A percentile compares a stretch with the other conserved stretches of the same genome.
phyloP scores from a whole-genome alignment of 495 filamentous ascomycete genomes.

The Articulospora tetracladia region DNA sequence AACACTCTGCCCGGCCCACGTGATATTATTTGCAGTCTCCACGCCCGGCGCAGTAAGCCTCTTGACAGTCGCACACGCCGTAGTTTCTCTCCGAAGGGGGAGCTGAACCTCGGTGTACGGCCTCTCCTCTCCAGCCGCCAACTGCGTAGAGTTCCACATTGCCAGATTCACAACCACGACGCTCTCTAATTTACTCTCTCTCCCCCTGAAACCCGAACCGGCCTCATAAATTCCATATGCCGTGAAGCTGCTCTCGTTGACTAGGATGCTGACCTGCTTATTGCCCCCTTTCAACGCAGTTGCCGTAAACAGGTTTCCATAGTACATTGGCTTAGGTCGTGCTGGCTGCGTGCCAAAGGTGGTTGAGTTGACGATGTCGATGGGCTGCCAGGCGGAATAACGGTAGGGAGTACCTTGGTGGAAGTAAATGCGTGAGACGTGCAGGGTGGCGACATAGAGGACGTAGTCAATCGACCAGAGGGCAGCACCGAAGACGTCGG shows the following conservation, averaged over 20 bases:
- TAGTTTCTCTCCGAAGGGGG: neutral
- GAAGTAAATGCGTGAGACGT: conserved; percentile 23
- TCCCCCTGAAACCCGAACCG: too few relatives aligned
- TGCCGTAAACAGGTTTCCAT: conserved; percentile 22
- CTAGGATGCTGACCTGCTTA: conserved; percentile 19
- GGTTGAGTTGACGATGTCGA: too few relatives aligned
- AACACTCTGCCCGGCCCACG: conserved; percentile 15
- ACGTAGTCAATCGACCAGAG: conserved; percentile 25
- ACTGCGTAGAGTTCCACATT: too few relatives aligned
- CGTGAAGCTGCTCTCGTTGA: conserved; percentile 25
- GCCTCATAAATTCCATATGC: too few relatives aligned
- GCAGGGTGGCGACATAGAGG: conserved; percentile 13
- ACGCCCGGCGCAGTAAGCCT: conserved; percentile 16
- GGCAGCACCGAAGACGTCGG: conserved; percentile 21
- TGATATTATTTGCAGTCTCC: conserved; percentile 15
- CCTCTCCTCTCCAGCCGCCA: too few relatives aligned
- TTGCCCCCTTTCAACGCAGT: conserved; percentile 21
- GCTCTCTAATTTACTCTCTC: too few relatives aligned
- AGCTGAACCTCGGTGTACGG: conserved; percentile 13
- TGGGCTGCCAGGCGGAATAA: conserved; percentile 26
- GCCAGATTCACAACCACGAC: too few relatives aligned
- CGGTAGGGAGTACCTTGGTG: conserved; percentile 23
- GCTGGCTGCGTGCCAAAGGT: conserved; percentile 6
- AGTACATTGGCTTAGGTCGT: conserved; percentile 20
- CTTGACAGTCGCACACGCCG: neutral